phyloP scores from a whole-genome alignment of 2,329 filamentous ascomycete genomes.

The Colletotrichum sp. region DNA sequence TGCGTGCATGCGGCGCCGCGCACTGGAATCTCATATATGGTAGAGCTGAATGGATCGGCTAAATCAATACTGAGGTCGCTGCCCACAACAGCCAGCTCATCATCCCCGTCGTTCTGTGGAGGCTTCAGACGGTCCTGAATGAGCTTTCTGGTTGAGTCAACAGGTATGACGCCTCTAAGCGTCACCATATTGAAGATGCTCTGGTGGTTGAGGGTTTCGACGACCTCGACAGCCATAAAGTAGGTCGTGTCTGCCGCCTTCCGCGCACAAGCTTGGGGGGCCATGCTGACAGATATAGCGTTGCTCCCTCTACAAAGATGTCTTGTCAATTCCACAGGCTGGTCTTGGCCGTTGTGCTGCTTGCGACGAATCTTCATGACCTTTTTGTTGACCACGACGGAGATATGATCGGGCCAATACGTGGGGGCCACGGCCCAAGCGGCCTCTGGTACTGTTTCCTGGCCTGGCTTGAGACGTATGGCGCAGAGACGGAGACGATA shows the following conservation, averaged over 20 bases:
- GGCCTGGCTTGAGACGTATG: slow-evolving; percentile 8
- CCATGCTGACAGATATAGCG: slow-evolving; percentile 57
- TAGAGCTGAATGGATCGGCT: slow-evolving; percentile 69
- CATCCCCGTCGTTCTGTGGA: slow-evolving; percentile 46
- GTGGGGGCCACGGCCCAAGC: slow-evolving; percentile 70
- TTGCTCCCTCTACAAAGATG: slow-evolving; percentile 66
- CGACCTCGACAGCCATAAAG: slow-evolving; percentile 72
- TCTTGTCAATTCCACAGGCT: slow-evolving; percentile 77
- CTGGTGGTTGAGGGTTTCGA: slow-evolving; percentile 60
- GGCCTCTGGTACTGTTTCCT: slow-evolving; percentile 40
- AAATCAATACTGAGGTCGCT: slow-evolving; percentile 67
- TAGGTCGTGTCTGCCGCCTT: slow-evolving; percentile 44
- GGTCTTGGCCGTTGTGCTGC: slow-evolving; percentile 74
- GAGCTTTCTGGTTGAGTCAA: slow-evolving; percentile 54
- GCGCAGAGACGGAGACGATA: slow-evolving; percentile 74
- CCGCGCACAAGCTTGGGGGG: slow-evolving; percentile 23
- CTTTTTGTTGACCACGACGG: slow-evolving; percentile 69
- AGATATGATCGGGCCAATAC: slow-evolving; percentile 74
- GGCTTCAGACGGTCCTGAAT: slow-evolving; percentile 58
- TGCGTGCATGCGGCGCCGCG: slow-evolving; percentile 75
- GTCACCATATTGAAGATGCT: slow-evolving; percentile 45
- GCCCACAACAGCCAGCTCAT: slow-evolving; percentile 66
- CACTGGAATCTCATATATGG: slow-evolving; percentile 73
- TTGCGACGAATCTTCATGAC: slow-evolving; percentile 68
- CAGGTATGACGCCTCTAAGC: slow-evolving; percentile 40